Base-by-base conservation (phyloP, 805 yeast genomes). In the Sungouiozyma intestinalis region DNA sequence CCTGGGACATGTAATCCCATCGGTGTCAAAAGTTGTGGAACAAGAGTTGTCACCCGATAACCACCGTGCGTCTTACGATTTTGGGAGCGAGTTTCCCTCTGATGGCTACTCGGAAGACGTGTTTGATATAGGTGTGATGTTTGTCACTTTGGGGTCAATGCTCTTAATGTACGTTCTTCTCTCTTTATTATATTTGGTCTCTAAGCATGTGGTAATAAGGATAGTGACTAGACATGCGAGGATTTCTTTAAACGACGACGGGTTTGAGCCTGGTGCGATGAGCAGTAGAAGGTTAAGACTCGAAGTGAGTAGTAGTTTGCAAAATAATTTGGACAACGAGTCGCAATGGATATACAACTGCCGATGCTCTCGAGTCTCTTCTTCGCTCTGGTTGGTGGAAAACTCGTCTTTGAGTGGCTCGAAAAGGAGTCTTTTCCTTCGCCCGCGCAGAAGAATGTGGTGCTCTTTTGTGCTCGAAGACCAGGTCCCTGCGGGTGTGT, bases 111-210 rank as follows among this genome's bases (percentile, higher is more conserved):
- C 38, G 20, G 46, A 43, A 15, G 51, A 52, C 15, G 57, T 51
- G 27, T 42, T 51, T 36, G 58, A 54, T 41, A 40, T 55, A 34
- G 53, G 48, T 41, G 38, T 55, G 8, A 49, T 57, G 49, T 16
- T 55, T 16, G 53, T 52, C 39, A 45, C 57, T 2, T 31, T 52
- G 13, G 43, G 47, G 5, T 49, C 57, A 13, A 48, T 57, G 48
- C 35, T 53, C 16, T 16, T 53, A 17, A 43, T 51, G 40, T 53
- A 53, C 32, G 16, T 49, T 14, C 18, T 51, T 31, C 39, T 50
- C 16, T 48, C 52, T 34, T 16, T 48, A 15, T 35, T 50, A 4
- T 53, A 51, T 43, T 35, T 48, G 33, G 8, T 47, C 9, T 40
- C 50, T 14, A 49, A 42, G 31, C 45, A 41, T 36, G 33, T 49